Evolutionary conservation across 1,284 basidiomycete genomes (phyloP), one percentile per base, ranked within the genome.

Genomic region (Ceratobasidium sp.): DNA sequence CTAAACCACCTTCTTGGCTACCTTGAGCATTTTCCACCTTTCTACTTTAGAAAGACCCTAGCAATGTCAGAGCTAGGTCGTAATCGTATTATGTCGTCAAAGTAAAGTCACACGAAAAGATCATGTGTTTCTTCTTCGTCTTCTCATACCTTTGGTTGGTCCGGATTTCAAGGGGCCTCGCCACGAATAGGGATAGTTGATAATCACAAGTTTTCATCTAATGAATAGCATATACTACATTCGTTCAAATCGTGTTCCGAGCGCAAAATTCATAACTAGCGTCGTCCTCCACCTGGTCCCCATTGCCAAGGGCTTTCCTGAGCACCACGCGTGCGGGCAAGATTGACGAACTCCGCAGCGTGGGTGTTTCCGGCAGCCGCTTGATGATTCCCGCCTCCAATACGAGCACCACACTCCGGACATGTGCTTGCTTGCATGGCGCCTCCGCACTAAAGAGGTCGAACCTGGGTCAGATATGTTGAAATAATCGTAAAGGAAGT

Each of bases 381-480:
- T 19, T 1, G 76, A 75, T 90, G 88, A 44, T 57, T 9, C 0
- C 73, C 74, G 2, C 90, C 89, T 44, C 89, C 90, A 72, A 90
- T 87, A 1, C n/a, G 27, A 44, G 71, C 19, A 8, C 71, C 57
- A 41, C 89, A 91, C 78, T 91, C 89, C 0, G 86, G 85, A 75
- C 90, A 90, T 4, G 24, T 77, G 2, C 85, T 79, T 1, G 51
- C 76, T 75, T 87, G 22, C 82, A 83, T 85, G 0, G 88, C 88
- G 5, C 88, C 88, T 56, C 89, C 88, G 72, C 89, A 89, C 87
- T 90, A 53, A 54, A 41, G 60, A 76, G 36, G 27, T 44, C 9
- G 54, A n/a, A 59, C 74, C 29, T 78, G 75, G 53, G 27, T 44
- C 53, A 5, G 36, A 41, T 41, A 41, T 11, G 24, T n/a, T 6